Evolutionary conservation across 305 asterid genomes (phyloP).

Genomic region (Caryopteris hybrid): DNA sequence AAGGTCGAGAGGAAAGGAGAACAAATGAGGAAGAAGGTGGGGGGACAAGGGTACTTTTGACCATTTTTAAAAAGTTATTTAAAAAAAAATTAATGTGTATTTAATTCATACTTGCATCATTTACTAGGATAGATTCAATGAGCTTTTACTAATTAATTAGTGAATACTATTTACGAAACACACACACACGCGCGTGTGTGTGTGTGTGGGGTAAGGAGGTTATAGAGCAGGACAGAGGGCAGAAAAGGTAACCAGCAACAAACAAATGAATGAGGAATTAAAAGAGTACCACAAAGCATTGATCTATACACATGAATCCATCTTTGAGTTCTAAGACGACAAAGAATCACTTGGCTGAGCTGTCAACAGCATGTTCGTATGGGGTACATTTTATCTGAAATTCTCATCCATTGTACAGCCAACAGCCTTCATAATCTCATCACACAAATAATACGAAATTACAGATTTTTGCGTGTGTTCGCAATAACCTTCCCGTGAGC

Average conservation of each 20-base stretch:
- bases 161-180: too few species aligned
- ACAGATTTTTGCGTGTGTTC: background rate
- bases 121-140: too few species aligned
- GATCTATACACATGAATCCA: conserved; percentile 16
- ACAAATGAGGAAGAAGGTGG: too few species aligned
- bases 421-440: conserved; percentile 5
- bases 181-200: too few species aligned
- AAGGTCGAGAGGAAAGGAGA: too few species aligned
- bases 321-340: conserved; percentile 17
- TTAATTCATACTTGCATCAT: too few species aligned
- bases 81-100: too few species aligned
- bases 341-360: conserved; percentile 16
- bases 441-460: conserved; percentile 2
- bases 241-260: background rate
- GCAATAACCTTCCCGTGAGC: too few species aligned
- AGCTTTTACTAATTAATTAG: too few species aligned
- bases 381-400: background rate
- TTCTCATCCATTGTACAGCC: conserved; percentile 4
- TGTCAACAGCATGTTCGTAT: conserved; percentile 9
- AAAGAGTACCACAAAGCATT: background rate
- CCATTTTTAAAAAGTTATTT: too few species aligned
- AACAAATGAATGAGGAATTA: background rate
- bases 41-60: too few species aligned
- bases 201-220: background rate
- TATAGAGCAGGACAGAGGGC: background rate